A percentile compares a stretch with the other conserved stretches of the same genome.
phyloP scores from a whole-genome alignment of 345 rosid species.

The Triadica sebifera region DNA sequence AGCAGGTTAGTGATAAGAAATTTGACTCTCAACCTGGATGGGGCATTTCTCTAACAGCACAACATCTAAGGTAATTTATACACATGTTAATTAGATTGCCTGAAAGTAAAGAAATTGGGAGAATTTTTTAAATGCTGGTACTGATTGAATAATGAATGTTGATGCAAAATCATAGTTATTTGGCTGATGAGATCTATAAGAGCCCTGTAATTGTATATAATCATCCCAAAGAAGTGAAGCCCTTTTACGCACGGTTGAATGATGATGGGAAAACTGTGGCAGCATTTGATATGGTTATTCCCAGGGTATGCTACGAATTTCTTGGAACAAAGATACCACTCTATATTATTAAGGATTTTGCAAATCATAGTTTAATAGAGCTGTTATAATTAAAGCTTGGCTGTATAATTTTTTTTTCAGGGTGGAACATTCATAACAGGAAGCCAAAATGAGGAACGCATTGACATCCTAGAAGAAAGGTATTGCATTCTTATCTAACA shows the following conservation, averaged over 20 bases:
- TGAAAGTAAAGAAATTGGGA: neutral
- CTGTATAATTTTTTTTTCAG: slow-evolving; percentile 38
- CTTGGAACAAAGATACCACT: neutral
- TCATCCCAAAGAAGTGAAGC: slow-evolving; percentile 61
- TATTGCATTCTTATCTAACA: slow-evolving; percentile 8
- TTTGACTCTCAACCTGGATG: slow-evolving; percentile 58
- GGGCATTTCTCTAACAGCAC: slow-evolving; percentile 64
- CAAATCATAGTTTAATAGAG: neutral
- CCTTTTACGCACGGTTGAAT: slow-evolving; percentile 64
- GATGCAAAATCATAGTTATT: slow-evolving; percentile 41
- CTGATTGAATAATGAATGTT: slow-evolving; percentile 7
- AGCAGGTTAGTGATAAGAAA: slow-evolving; percentile 47
- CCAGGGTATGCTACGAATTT: slow-evolving; percentile 46
- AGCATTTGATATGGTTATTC: slow-evolving; percentile 86
- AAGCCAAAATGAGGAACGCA: slow-evolving; percentile 81
- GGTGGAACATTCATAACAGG: slow-evolving; percentile 67
- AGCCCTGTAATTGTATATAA: slow-evolving; percentile 58
- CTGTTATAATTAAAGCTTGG: neutral
- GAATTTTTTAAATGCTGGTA: neutral
- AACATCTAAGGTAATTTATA: slow-evolving; percentile 68
- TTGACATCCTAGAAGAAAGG: slow-evolving; percentile 49
- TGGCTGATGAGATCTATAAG: slow-evolving; percentile 69
- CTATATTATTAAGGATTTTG: neutral
- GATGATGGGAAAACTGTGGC: slow-evolving; percentile 78
- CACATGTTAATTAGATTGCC: neutral